Conservation (phyloP, 306 rosid genomes). For the Oxytropis ochrocephala region DNA sequence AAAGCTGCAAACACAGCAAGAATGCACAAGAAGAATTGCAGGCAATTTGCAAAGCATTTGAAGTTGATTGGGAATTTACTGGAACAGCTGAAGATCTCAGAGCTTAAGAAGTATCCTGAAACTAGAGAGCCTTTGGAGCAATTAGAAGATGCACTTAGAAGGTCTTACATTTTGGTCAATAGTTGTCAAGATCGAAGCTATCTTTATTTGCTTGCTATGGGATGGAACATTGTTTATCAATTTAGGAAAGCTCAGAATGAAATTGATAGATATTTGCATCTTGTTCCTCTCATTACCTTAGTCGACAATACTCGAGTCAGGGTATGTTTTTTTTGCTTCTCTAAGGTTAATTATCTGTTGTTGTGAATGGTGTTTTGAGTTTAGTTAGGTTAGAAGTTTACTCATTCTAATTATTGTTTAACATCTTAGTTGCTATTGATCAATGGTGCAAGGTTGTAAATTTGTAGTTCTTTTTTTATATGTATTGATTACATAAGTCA, state of each 20-base stretch:
- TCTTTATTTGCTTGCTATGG: slow-evolving; percentile 93
- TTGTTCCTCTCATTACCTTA: slow-evolving; percentile 86
- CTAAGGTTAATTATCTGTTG: slow-evolving; percentile 1
- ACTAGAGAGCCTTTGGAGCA: slow-evolving; percentile 94
- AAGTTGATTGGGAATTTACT: slow-evolving; percentile 87
- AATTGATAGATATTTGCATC: slow-evolving; percentile 79
- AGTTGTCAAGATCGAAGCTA: slow-evolving; percentile 94
- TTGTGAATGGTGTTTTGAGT: background rate
- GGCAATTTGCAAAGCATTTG: slow-evolving; percentile 86
- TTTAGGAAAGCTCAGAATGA: slow-evolving; percentile 94
- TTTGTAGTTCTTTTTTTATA: background rate
- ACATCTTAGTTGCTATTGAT: background rate
- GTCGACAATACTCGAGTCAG: slow-evolving; percentile 92
- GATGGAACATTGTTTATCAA: slow-evolving; percentile 96
- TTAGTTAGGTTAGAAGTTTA: background rate
- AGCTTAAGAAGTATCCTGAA: slow-evolving; percentile 83
- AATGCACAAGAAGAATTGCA: slow-evolving; percentile 94
- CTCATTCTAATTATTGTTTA: background rate
- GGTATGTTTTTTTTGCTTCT: slow-evolving; percentile 41
- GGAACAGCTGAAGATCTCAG: slow-evolving; percentile 95
- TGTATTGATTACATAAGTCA: background rate
- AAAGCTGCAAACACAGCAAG: slow-evolving; percentile 87
- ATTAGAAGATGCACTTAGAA: slow-evolving; percentile 93
- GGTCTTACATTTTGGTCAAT: slow-evolving; percentile 75
- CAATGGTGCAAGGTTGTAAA: background rate